Base-by-base conservation (phyloP, 1,284 basidiomycete genomes). In the Volvariella volvacea region DNA sequence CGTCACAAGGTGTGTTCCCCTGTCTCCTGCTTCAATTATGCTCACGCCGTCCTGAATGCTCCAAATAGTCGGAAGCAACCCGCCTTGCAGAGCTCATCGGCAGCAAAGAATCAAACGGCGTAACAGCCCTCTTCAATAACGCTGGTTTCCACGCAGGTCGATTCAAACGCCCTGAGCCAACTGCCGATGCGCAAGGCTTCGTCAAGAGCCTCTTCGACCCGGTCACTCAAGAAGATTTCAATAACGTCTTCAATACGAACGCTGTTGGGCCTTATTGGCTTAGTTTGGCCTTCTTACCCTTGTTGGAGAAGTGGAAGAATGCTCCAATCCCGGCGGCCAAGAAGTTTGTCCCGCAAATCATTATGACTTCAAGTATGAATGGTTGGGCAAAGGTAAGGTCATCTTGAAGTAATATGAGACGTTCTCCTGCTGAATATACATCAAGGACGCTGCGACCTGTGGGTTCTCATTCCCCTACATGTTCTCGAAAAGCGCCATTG, bases 361-460 rank as follows among this genome's bases (percentile, higher is more conserved):
- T 75, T 39, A 74, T 74, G 69, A 76, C 73, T 1, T 70, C 67
- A 42, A 73, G 70, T 44, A 73, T 74, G 71, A 74, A 73, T 50
- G 73, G 72, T 1, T 76, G 71, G 73, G 70, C 72, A 16, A 74
- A 76, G 62, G 68, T 65, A 19, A 25, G 50, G 28, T 42, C n/a
- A 37, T 37, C 4, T 16, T 37, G 34, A 20, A 6, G n/a, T 15
- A 4, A n/a, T 4, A 20, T 22, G 33, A 16, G 17, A 8, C 16
- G 12, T 8, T 20, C 20, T 21, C 19, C 20, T 25, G 39, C 14
- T 16, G 4, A n/a, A 7, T 37, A 6, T 4, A 4, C n/a, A 6
- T 4, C 4, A 20, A 71, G 66, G 73, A 75, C 51, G 57, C 67
- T 1, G 61, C 61, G 3, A 72, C 71, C 0, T 49, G 59, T 2